These are phyloP conservation scores for Acacia concinna DNA, from an alignment of 331 rosid species.

Conservation along the genomic window DNA sequence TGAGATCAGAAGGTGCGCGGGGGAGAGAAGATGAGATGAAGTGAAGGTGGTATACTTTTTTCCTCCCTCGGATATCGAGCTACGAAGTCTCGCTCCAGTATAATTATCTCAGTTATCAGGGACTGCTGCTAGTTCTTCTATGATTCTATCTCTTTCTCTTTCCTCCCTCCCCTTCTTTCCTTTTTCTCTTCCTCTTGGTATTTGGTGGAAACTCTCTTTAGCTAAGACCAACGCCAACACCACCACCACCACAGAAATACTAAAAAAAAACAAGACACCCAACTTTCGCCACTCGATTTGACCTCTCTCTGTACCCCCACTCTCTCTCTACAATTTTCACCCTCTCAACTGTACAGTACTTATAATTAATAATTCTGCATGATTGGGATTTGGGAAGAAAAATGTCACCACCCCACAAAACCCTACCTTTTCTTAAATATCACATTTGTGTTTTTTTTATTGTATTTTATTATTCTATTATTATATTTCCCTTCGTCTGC, in stretches of 20 bases:
- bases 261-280: conserved; percentile 50
- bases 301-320: conserved; percentile 34
- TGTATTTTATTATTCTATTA: background rate
- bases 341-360: conserved; percentile 19
- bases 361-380: conserved; percentile 22
- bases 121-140: background rate
- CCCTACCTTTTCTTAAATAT: background rate
- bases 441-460: background rate
- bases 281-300: conserved; percentile 80
- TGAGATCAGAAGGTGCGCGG: conserved; percentile 32
- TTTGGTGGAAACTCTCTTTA: conserved; percentile 45
- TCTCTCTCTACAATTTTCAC: conserved; percentile 18
- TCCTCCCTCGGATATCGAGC: conserved; percentile 35
- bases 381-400: conserved; percentile 40
- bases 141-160: background rate
- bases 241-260: conserved; percentile 66
- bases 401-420: background rate
- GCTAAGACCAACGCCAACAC: conserved; percentile 52
- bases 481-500: background rate
- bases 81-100: conserved; percentile 33
- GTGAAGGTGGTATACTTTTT: background rate
- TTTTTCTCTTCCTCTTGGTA: background rate
- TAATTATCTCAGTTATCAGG: conserved; percentile 55
- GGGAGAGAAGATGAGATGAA: conserved; percentile 29
- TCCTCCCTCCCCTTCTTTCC: background rate